Percentiles rank a stretch among this genome's conserved stretches.
These are phyloP conservation scores for Myriosclerotinia curreyana DNA, from an alignment of 2,329 filamentous ascomycete species.

Conservation along the genomic window DNA sequence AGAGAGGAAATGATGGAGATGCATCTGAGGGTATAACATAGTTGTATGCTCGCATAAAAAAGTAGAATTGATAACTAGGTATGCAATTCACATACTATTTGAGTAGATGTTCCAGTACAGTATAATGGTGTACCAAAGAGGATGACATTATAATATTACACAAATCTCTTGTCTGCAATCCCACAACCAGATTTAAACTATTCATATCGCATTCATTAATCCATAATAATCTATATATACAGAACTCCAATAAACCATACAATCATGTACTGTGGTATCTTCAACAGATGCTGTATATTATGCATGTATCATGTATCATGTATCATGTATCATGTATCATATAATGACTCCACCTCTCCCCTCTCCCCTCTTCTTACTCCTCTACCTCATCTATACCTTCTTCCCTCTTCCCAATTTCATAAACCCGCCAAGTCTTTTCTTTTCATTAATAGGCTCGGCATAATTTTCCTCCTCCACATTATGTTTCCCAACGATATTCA, in stretches of 20 bases:
- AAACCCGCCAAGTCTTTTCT: constrained; percentile 3
- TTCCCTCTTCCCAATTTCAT: not conserved
- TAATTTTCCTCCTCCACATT: constrained; percentile 73
- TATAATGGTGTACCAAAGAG: no score
- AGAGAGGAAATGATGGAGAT: no score
- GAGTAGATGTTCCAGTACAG: no score
- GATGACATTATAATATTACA: no score
- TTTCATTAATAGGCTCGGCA: constrained; percentile 28
- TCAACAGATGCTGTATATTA: no score
- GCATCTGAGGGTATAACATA: no score
- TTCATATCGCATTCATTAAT: not conserved
- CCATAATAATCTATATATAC: not conserved
- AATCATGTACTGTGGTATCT: not conserved
- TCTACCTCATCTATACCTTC: not conserved
- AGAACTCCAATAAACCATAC: not conserved
- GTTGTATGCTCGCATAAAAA: no score
- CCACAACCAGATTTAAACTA: no score
- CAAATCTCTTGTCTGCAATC: no score
- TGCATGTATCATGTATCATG: no score
- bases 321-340: not conserved
- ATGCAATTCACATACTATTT: no score
- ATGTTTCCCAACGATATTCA: constrained; percentile 78
- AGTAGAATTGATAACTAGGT: no score
- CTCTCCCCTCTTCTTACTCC: not conserved
- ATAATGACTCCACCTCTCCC: not conserved